Conservation (phyloP, 306 rosid species). For the Cicer cuneatum region DNA sequence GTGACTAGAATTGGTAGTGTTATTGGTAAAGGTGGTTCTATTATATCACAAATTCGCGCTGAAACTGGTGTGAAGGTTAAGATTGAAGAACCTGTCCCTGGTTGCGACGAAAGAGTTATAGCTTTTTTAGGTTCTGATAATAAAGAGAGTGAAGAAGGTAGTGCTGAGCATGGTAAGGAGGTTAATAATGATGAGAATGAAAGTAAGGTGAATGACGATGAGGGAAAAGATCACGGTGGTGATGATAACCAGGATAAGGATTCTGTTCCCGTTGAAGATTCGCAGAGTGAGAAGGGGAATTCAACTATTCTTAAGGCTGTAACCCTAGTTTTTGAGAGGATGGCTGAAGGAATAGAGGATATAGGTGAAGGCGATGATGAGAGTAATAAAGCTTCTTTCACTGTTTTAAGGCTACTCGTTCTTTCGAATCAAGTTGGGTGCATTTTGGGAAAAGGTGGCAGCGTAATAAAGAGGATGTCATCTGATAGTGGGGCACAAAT, state of each 20-base stretch:
- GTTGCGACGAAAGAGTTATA: constrained; percentile 80
- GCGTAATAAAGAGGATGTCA: constrained; percentile 84
- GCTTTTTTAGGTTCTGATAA: constrained; percentile 58
- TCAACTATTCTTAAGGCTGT: constrained; percentile 67
- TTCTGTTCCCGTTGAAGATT: constrained; percentile 47
- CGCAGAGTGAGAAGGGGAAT: constrained; percentile 44
- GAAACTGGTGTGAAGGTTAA: constrained; percentile 68
- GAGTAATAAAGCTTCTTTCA: constrained; percentile 46
- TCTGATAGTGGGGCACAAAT: constrained; percentile 92
- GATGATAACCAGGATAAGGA: constrained; percentile 49
- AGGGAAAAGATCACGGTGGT: constrained; percentile 31
- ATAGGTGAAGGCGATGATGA: constrained; percentile 57
- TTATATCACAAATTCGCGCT: constrained; percentile 64
- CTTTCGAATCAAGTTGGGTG: constrained; percentile 87
- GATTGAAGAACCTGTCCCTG: constrained; percentile 74
- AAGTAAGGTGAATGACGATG: constrained; percentile 46
- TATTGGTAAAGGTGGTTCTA: constrained; percentile 69
- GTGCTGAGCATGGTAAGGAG: constrained; percentile 55
- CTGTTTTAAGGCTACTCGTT: constrained; percentile 70
- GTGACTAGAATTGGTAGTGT: constrained; percentile 60
- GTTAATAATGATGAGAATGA: constrained; percentile 54
- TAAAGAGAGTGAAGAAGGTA: constrained; percentile 55
- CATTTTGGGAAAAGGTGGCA: constrained; percentile 89
- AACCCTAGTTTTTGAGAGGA: constrained; percentile 68
- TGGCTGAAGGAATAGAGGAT: constrained; percentile 61